These are phyloP conservation scores for Ophiocordyceps unilateralis DNA, from an alignment of 2,329 filamentous ascomycete species.

Conservation along the genomic window DNA sequence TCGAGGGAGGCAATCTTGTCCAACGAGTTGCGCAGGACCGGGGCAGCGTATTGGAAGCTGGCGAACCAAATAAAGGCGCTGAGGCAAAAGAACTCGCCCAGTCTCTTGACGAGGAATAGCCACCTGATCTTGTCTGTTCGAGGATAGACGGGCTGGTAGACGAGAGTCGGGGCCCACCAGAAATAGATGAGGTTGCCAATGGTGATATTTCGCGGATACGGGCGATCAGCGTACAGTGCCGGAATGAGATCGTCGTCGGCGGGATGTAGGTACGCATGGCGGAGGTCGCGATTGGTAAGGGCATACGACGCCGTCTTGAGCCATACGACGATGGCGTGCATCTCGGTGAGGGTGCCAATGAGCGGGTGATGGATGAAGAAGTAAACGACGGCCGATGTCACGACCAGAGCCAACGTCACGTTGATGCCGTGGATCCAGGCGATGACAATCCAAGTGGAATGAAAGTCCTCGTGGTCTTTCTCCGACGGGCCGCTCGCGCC, in stretches of 20 bases:
- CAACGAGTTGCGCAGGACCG: constrained; percentile 75
- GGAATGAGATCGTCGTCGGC: constrained; percentile 53
- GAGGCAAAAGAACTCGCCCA: constrained; percentile 60
- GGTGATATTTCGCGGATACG: constrained; percentile 85
- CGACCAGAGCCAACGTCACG: constrained; percentile 59
- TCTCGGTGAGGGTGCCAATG: constrained; percentile 77
- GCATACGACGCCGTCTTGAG: constrained; percentile 93
- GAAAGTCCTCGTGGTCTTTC: constrained; percentile 48
- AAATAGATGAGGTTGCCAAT: constrained; percentile 82
- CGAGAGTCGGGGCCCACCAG: constrained; percentile 91
- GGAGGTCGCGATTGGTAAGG: constrained; percentile 87
- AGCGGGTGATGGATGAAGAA: constrained; percentile 82
- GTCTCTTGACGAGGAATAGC: constrained; percentile 70
- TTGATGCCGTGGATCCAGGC: constrained; percentile 72
- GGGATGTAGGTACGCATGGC: constrained; percentile 76
- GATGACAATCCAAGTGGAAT: constrained; percentile 62
- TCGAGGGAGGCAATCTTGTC: constrained; percentile 73
- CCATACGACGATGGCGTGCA: constrained; percentile 91
- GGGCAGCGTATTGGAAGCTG: constrained; percentile 84
- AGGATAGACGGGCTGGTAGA: constrained; percentile 95
- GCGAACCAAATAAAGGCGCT: constrained; percentile 90
- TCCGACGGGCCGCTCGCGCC: constrained; percentile 31
- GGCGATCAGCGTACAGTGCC: constrained; percentile 63
- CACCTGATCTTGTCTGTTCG: constrained; percentile 68
- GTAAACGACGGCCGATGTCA: constrained; percentile 78